Percentiles rank a stretch among this genome's conserved stretches.
Conservation (phyloP, 2,329 filamentous ascomycete genomes). For the Colletotrichum phormii region DNA sequence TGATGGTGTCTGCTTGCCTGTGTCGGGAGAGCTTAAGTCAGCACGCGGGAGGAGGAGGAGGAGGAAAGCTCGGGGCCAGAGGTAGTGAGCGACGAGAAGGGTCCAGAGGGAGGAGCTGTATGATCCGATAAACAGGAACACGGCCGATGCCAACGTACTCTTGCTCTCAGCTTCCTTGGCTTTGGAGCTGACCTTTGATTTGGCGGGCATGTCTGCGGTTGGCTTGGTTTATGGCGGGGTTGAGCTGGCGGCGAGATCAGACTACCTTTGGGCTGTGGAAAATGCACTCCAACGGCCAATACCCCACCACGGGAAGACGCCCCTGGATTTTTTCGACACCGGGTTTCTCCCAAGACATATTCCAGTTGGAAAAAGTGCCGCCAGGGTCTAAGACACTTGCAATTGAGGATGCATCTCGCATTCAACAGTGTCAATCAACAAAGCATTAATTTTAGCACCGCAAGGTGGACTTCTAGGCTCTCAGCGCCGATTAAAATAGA, state of each 20-base stretch:
- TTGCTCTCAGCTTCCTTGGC: conserved; percentile 40
- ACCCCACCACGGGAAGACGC: conserved; percentile 27
- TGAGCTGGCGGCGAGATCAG: conserved; percentile 27
- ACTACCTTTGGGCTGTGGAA: conserved; percentile 13
- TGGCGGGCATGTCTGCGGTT: conserved; percentile 49
- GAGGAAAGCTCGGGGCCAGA: conserved; percentile 12
- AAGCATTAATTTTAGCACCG: conserved; percentile 22
- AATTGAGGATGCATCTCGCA: background rate
- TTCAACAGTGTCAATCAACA: background rate
- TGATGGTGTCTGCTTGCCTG: conserved; percentile 44
- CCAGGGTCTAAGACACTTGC: background rate
- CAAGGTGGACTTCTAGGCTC: conserved; percentile 21
- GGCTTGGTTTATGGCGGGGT: conserved; percentile 36
- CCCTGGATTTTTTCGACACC: background rate
- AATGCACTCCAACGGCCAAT: conserved; percentile 25
- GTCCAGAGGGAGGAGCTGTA: background rate
- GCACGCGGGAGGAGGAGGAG: conserved; percentile 18
- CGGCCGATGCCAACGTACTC: conserved; percentile 33
- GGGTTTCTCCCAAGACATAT: background rate
- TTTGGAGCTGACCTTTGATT: conserved; percentile 51
- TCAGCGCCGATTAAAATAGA: conserved; percentile 18
- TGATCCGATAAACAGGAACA: conserved; percentile 29
- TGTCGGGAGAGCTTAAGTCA: conserved; percentile 1
- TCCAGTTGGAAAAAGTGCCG: background rate
- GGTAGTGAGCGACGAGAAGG: background rate